Base-by-base conservation (phyloP, 179 eudicot species). In the Heliamphora pulchella region DNA sequence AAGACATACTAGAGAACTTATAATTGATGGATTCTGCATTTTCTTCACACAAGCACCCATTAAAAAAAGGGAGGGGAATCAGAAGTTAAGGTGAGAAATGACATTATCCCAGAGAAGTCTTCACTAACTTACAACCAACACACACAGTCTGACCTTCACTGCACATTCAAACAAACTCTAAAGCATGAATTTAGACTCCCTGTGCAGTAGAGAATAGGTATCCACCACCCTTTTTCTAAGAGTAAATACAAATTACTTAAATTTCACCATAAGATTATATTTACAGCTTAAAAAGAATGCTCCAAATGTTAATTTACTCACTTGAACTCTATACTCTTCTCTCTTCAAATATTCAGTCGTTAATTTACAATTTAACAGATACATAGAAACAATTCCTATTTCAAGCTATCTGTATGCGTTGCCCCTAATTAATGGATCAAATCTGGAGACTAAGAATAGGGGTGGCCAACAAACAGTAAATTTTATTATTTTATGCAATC, bases 101-200 rank as follows among this genome's bases (percentile, higher is more conserved):
- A 74, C 20, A 74, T 22, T 74, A 64, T 74, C 77, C 77, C 50
- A 74, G 63, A 18, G 46, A 73, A 51, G 59, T 72, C 62, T 53
- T 53, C 46, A 53, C 20, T 22, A 73, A 53, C 63, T 41, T 8
- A 31, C 7, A 7, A 74, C 44, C 65, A 74, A 31, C 65, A 39
- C 17, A 55, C 14, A 39, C 3, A 74, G 47, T 74, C 31, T 41
- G 64, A 46, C 50, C 77, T 17, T 3, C 8, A 48, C 50, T 15
- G 76, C 53, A 43, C 39, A 70, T 18, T 14, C 57, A 69, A 41
- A 70, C 76, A 78, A 64, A 11, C 47, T 48, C 71, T 7, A 77
- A 10, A 51, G 17, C 41, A 22, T 57, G n/a, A 76, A 62, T 10
- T 44, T 77, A 47, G 48, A 62, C 44, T 77, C 71, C 79, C 46